Evolutionary conservation across 1,139 yeast genomes (phyloP), one percentile per base, ranked within the genome.

Genomic region (Taiozyma onychis): DNA sequence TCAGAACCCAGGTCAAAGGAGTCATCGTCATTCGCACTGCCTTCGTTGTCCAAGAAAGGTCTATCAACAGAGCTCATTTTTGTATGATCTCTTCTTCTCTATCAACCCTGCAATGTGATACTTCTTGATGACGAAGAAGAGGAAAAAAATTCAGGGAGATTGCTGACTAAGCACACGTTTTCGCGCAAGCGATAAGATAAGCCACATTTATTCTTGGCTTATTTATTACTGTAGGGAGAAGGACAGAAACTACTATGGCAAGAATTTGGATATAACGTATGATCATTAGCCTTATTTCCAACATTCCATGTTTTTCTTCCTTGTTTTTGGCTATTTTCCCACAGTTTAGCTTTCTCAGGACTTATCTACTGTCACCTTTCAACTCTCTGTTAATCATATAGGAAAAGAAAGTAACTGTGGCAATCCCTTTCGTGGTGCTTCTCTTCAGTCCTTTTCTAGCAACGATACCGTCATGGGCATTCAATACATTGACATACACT

Each of bases 391-490:
- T 65, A 41, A 76, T 63, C 22, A 77, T 60, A 3, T 78, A 73
- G 5, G 74, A 72, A 80, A 83, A 81, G 47, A 81, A 66, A 10
- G 73, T 76, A 37, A 81, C 66, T 1, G 78, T 70, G 2, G 84
- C 77, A 1, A 81, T 70, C 0, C 85, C 85, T 54, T 75, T 75
- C 0, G 80, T 75, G 30, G 77, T 73, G n/a, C 77, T 72, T 41
- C 66, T 67, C 28, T 63, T 60, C 2, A 82, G 71, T 0, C 90
- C 90, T 51, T 83, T 72, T 54, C 95, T 72, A 11, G 88, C 85
- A 26, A 84, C 83, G 43, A 85, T 81, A 0, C 85, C 84, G 58
- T 82, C 89, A 60, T 86, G 95, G 0, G 93, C 80, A 64, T 85
- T 85, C 66, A 84, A 72, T 16, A 82, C 77, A 57, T 82, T 85